Base-by-base conservation (phyloP, 257 asterid genomes). In the Solanum okadae region DNA sequence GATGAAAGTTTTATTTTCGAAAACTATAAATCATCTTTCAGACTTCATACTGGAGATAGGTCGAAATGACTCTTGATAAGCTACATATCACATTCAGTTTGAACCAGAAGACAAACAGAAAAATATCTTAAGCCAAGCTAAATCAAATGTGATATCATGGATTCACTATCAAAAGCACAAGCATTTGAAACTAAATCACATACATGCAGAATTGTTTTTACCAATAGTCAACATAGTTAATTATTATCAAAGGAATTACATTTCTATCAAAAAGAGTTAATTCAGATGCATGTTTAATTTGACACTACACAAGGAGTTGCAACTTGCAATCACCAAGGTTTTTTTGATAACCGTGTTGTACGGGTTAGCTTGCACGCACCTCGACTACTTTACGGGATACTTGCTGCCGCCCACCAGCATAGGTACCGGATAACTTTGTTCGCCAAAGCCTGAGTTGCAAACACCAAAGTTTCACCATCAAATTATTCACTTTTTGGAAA, bases 401-500 rank as follows among this genome's bases (percentile, higher is more conserved):
- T 10, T 10, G 49, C 29, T 10, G 11, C 5, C 46, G 10, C 29
- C 46, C 27, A 34, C 49, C 49, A 73, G 29, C 29, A 20, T 15
- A 71, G 25, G 42, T 35, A 22, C 27, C 6, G n/a, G 29, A 35
- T 35, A 73, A 34, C 82, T 73, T 73, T 73, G 16, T 73, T 3
- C 16, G 6, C 82, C 29, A 35, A 34, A 0, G 29, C 82, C 23
- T 20, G 42, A 29, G 40, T 18, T 23, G 79, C 35, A 71, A 56
- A 52, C 49, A 52, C 88, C 83, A 85, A 59, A 86, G 42, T 87
- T 56, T 44, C 67, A 65, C 87, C 76, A 82, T 59, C 88, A 86
- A 46, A 35, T 86, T 85, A 86, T 75, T 94, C 94, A 92, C 92
- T 94, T 94, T 63, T 86, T 31, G 18, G 92, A 92, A 87, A 97